Conservation (phyloP, 768 basidiomycete species). For the Inosperma sp. region DNA sequence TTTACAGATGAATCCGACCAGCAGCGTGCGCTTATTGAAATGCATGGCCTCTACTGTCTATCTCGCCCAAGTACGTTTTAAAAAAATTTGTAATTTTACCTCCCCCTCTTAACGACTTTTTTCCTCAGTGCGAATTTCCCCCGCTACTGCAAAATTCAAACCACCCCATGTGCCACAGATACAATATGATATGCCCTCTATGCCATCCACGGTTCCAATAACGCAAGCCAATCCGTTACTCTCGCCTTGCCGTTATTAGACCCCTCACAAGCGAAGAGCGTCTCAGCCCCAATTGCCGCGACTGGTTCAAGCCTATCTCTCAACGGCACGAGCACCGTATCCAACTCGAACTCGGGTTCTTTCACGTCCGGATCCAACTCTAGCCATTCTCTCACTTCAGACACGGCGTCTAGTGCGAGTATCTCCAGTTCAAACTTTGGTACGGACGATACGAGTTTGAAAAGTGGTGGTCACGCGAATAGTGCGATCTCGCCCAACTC, state of each 20-base stretch:
- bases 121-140: conserved; percentile 77
- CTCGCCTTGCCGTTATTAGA: conserved; percentile 47
- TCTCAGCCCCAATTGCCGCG: conserved; percentile 65
- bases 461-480: conserved; percentile 54
- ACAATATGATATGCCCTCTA: conserved; percentile 44
- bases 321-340: conserved; percentile 33
- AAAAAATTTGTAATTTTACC: not conserved
- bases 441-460: conserved; percentile 44
- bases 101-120: not conserved
- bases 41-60: conserved; percentile 87
- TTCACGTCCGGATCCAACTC: conserved; percentile 51
- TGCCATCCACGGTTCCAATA: conserved; percentile 29
- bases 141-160: conserved; percentile 86
- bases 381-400: conserved; percentile 48
- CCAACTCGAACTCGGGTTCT: conserved; percentile 42
- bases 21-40: conserved; percentile 84
- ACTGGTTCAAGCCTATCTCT: conserved; percentile 36
- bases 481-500: conserved; percentile 37
- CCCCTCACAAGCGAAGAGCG: conserved; percentile 51
- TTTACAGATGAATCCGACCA: conserved; percentile 89
- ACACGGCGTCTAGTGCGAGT: conserved; percentile 46
- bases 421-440: conserved; percentile 48
- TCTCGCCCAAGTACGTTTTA: conserved; percentile 74
- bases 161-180: conserved; percentile 41
- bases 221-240: conserved; percentile 38